Evolutionary conservation across 768 basidiomycete genomes (phyloP).

Genomic region (Russula earlei): DNA sequence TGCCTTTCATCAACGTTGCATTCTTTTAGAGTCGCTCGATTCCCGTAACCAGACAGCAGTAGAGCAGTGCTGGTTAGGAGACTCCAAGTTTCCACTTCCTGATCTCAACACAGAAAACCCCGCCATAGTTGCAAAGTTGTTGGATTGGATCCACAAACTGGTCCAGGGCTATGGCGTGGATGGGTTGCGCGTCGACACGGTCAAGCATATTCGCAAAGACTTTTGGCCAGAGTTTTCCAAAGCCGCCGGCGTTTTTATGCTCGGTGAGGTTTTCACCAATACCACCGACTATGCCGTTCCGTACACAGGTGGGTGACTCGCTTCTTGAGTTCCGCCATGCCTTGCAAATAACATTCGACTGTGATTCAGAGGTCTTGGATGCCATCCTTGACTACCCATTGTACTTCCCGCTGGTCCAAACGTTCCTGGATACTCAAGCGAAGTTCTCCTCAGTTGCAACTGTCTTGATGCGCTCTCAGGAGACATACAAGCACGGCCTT

Average conservation of each 20-base stretch:
- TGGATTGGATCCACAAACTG: slow-evolving; percentile 39
- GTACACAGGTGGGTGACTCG: slow-evolving; percentile 32
- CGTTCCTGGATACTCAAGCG: slow-evolving; percentile 30
- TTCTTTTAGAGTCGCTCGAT: slow-evolving; percentile 31
- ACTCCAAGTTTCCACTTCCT: slow-evolving; percentile 40
- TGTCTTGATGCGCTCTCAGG: slow-evolving; percentile 27
- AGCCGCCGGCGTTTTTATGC: slow-evolving; percentile 41
- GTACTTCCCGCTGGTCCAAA: slow-evolving; percentile 35
- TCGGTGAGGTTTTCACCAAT: slow-evolving; percentile 46
- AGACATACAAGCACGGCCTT: slow-evolving; percentile 31
- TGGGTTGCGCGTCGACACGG: slow-evolving; percentile 50
- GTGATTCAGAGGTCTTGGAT: slow-evolving; percentile 31
- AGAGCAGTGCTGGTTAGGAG: slow-evolving; percentile 55
- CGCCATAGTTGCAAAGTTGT: slow-evolving; percentile 34
- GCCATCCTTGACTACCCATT: slow-evolving; percentile 42
- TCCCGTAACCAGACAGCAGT: slow-evolving; percentile 35
- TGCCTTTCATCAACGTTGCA: slow-evolving; percentile 34
- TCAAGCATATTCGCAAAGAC: slow-evolving; percentile 43
- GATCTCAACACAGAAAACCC: slow-evolving; percentile 49
- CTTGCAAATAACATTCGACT: not conserved
- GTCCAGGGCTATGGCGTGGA: slow-evolving; percentile 42
- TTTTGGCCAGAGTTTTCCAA: slow-evolving; percentile 47
- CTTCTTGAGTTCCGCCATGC: not conserved
- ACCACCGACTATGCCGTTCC: slow-evolving; percentile 31
- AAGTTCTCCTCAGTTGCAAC: slow-evolving; percentile 28